Conservation (phyloP, 257 asterid species). For the Ajuga chamaepitys region DNA sequence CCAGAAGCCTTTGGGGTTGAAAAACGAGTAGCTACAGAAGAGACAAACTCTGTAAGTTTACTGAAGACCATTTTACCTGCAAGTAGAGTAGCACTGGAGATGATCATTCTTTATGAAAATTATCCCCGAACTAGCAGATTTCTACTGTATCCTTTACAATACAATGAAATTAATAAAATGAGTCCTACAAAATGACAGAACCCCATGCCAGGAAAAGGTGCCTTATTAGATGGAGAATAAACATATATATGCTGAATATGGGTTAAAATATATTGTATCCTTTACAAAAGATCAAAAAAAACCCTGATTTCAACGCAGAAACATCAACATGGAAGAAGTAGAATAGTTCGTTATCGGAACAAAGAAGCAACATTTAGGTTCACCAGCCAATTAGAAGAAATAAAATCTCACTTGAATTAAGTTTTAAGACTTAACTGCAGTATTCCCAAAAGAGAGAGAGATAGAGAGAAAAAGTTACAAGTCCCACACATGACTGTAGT, state of each 20-base stretch:
- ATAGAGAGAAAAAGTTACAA: neutral
- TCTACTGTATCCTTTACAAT: neutral
- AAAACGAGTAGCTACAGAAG: constrained; percentile 43
- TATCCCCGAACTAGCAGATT: neutral
- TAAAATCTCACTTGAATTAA: neutral
- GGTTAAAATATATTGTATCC: neutral
- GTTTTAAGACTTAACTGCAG: neutral
- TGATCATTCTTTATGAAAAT: constrained; percentile 5
- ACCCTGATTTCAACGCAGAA: neutral
- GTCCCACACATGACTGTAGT: neutral
- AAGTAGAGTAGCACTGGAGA: constrained; percentile 13
- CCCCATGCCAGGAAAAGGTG: constrained; percentile 1
- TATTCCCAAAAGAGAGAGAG: neutral
- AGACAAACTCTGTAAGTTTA: constrained; percentile 51
- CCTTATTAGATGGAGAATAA: constrained; percentile 6
- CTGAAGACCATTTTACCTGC: constrained; percentile 45
- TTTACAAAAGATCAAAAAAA: neutral
- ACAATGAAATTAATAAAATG: constrained; percentile 6
- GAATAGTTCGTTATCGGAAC: neutral
- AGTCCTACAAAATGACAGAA: constrained; percentile 20
- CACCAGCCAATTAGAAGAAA: neutral
- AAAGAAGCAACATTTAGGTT: neutral
- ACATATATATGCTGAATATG: neutral
- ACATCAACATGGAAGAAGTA: neutral
- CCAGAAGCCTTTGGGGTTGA: constrained; percentile 41